phyloP scores from a whole-genome alignment of 176 grass and related monocot genomes.

The Musa itinerans region DNA sequence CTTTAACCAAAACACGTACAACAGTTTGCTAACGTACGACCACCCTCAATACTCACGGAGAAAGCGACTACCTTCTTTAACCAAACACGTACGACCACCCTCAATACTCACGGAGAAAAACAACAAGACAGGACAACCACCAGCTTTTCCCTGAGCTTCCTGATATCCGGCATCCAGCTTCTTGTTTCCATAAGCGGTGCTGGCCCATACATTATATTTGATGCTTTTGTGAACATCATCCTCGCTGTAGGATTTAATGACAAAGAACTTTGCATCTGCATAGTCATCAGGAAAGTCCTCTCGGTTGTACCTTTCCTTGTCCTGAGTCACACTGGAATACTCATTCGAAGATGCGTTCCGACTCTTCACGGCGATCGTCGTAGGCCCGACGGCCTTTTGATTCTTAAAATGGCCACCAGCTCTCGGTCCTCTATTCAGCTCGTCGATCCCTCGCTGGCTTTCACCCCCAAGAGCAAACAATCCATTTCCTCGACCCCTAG shows the following conservation, averaged over 20 bases:
- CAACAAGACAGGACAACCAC: slow-evolving; percentile 68
- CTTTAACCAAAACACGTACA: background rate
- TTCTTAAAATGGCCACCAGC: slow-evolving; percentile 63
- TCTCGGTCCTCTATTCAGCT: slow-evolving; percentile 83
- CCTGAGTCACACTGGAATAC: slow-evolving; percentile 27
- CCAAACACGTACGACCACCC: background rate
- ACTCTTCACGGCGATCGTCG: slow-evolving; percentile 63
- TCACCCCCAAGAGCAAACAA: slow-evolving; percentile 37
- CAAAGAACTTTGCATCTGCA: slow-evolving; percentile 76
- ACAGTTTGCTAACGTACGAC: background rate
- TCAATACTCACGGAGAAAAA: slow-evolving; percentile 80
- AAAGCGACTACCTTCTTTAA: slow-evolving; percentile 20
- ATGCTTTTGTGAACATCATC: slow-evolving; percentile 98
- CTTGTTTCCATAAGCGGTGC: slow-evolving; percentile 96
- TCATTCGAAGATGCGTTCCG: slow-evolving; percentile 55
- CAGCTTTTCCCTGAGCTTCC: slow-evolving; percentile 64
- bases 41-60: slow-evolving; percentile 47
- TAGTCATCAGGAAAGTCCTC: slow-evolving; percentile 55
- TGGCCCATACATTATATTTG: slow-evolving; percentile 89
- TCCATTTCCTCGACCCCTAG: slow-evolving; percentile 39
- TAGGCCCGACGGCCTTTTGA: slow-evolving; percentile 50
- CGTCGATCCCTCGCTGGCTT: slow-evolving; percentile 68
- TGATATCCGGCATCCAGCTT: slow-evolving; percentile 77
- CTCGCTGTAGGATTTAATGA: slow-evolving; percentile 94
- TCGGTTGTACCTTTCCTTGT: slow-evolving; percentile 60